These are phyloP conservation scores for Isochrysis galbana DNA, from an alignment of 78 protist species.

Conservation along the genomic window DNA sequence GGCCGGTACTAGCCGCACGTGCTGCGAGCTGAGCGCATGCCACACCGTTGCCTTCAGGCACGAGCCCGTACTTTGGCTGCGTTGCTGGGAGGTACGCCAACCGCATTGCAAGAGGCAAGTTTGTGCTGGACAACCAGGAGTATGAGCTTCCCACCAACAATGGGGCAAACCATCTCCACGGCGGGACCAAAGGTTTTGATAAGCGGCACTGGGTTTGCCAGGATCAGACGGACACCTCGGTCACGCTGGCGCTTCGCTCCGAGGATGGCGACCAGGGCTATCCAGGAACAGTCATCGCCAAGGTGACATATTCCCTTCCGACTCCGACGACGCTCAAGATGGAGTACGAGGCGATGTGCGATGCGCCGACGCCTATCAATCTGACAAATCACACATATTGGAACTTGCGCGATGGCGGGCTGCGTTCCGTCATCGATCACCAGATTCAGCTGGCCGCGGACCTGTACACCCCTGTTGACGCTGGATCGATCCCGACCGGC, in stretches of 20 bases:
- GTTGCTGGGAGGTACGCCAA: neutral
- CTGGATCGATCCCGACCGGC: slow-evolving; percentile 27
- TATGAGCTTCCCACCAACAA: neutral
- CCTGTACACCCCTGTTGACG: slow-evolving; percentile 23
- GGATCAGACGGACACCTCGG: no score
- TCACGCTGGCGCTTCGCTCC: neutral
- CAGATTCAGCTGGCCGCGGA: slow-evolving; percentile 1
- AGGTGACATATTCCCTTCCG: neutral
- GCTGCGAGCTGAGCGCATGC: neutral
- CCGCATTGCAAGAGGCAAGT: neutral
- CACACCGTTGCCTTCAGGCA: neutral
- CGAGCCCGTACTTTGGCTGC: slow-evolving; percentile 12
- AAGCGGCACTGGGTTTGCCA: neutral
- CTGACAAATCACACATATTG: slow-evolving; percentile 35
- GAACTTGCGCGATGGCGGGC: neutral
- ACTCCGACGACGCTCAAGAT: neutral
- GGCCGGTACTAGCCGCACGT: neutral
- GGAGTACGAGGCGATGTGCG: neutral
- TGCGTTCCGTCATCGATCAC: neutral
- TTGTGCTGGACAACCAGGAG: neutral
- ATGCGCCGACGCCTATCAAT: slow-evolving; percentile 16
- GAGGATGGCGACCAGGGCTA: neutral
- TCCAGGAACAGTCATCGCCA: neutral
- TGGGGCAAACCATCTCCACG: neutral
- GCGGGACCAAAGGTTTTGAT: neutral